Percentiles rank a stretch among this genome's conserved stretches.
phyloP scores from a whole-genome alignment of 1,284 basidiomycete genomes.

The Malassezia furfur region DNA sequence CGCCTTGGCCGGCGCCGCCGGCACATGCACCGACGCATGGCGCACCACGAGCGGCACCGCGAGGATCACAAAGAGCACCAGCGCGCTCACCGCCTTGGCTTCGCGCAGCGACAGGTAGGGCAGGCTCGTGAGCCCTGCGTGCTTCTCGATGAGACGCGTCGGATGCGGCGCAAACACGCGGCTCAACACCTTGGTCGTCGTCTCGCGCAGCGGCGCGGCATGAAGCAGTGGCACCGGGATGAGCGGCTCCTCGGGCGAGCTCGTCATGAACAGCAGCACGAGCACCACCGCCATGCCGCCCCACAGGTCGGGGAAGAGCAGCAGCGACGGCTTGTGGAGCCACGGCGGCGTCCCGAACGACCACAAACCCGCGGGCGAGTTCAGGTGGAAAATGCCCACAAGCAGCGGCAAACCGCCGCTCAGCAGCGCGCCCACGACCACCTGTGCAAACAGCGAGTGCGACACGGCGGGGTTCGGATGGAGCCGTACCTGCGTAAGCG shows the following conservation, averaged over 20 bases:
- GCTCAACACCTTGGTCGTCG: neutral
- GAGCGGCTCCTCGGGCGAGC: neutral
- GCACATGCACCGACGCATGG: neutral
- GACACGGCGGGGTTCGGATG: constrained; percentile 22
- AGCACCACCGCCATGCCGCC: constrained; percentile 19
- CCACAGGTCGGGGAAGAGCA: constrained; percentile 23
- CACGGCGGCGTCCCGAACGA: constrained; percentile 24
- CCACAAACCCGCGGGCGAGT: constrained; percentile 30
- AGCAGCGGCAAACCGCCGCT: constrained; percentile 31
- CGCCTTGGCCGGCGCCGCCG: neutral
- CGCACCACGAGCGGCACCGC: neutral
- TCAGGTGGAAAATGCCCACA: constrained; percentile 28
- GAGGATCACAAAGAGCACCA: constrained; percentile 6
- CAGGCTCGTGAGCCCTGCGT: neutral
- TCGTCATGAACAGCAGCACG: constrained; percentile 17
- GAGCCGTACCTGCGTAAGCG: constrained; percentile 21
- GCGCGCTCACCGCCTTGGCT: constrained; percentile 9
- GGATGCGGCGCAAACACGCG: neutral
- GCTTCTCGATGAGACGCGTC: neutral
- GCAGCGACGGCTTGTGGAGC: constrained; percentile 21
- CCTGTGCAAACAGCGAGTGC: constrained; percentile 22
- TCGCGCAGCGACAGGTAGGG: constrained; percentile 16
- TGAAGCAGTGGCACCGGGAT: neutral
- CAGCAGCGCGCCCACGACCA: constrained; percentile 28
- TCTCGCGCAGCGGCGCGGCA: neutral